Percentiles rank a stretch among this genome's conserved stretches.
Conservation (phyloP, 495 filamentous ascomycete genomes). For the Xanthoparmelia taractica region DNA sequence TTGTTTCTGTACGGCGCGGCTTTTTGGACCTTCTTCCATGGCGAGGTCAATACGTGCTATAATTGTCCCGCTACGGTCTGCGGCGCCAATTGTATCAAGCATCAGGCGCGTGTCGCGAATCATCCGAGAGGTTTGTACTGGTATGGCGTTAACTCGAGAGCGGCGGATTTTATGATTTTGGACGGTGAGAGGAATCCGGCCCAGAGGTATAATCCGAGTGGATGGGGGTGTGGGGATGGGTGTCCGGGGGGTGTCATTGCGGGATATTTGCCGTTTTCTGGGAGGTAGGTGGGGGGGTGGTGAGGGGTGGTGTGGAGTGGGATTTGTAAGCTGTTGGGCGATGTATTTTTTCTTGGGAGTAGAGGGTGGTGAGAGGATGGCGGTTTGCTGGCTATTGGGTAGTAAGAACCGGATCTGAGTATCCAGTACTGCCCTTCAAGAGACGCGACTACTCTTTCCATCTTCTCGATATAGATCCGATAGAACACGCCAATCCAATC, state of each 20-base stretch:
- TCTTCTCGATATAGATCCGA: too few relatives aligned
- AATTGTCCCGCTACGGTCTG: slow-evolving; percentile 2
- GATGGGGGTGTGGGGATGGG: neutral
- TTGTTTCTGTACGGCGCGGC: slow-evolving; percentile 49
- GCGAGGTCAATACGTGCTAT: slow-evolving; percentile 7
- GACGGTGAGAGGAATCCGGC: neutral
- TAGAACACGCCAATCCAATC: too few relatives aligned
- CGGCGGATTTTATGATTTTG: neutral
- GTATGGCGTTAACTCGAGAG: slow-evolving; percentile 1
- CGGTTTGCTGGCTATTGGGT: too few relatives aligned
- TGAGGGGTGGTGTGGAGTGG: neutral
- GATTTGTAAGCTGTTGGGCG: too few relatives aligned
- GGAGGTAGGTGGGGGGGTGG: neutral
- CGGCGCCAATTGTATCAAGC: slow-evolving; percentile 5
- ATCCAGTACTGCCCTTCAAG: too few relatives aligned
- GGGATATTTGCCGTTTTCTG: neutral
- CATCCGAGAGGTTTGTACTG: slow-evolving; percentile 2
- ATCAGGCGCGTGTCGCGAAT: slow-evolving; percentile 9
- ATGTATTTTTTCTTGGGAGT: too few relatives aligned
- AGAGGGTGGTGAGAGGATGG: too few relatives aligned
- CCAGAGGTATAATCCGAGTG: neutral
- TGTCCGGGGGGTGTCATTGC: neutral
- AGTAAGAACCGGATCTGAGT: too few relatives aligned
- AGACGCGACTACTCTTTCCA: too few relatives aligned
- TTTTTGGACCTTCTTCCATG: slow-evolving; percentile 48